Evolutionary conservation across 2,329 filamentous ascomycete species (phyloP), one percentile per base, ranked within the genome.

Genomic region (Incumbomyces delicatus): DNA sequence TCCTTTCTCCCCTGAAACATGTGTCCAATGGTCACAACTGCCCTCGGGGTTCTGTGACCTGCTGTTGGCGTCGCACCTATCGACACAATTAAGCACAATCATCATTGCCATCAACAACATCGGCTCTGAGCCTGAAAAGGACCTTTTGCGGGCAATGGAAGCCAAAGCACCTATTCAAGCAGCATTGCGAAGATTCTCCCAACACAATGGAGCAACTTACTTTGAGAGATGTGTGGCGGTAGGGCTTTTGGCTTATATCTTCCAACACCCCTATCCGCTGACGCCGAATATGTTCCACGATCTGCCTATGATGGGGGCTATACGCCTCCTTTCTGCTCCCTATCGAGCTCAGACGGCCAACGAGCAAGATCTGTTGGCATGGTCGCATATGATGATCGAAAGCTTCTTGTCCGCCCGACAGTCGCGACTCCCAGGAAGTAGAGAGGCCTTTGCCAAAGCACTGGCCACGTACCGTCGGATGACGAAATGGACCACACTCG

Each of bases 201-300:
- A 54, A 11, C 41, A 43, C 18, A 54, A 38, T 12, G 32, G 49
- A n/a, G 43, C 35, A 2, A 20, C 35, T 11, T 35, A 47, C 11
- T 30, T 52, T 17, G 54, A 57, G 38, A 44, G 29, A 29, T 49
- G 50, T 27, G 22, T 57, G 10, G 50, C 46, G 1, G 49, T 42
- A 20, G 54, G 54, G 12, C 44, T 57, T 4, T 41, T 55, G 17
- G 39, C 51, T 29, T 57, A 49, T 38, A 32, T 48, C 10, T 50
- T 53, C 30, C 53, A 57, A 41, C 39, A 52, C 12, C 51, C 53
- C 7, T 20, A 47, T 11, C 44, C 55, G 3, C 17, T 33, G 6
- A 45, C 50, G 12, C 44, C 53, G 14, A 55, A 48, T 16, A 33
- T 57, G 20, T 57, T 57, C 48, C 51, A 54, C 27, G 54, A 57